These are phyloP conservation scores for Cinchona pubescens DNA, from an alignment of 257 asterid genomes.

Conservation along the genomic window DNA sequence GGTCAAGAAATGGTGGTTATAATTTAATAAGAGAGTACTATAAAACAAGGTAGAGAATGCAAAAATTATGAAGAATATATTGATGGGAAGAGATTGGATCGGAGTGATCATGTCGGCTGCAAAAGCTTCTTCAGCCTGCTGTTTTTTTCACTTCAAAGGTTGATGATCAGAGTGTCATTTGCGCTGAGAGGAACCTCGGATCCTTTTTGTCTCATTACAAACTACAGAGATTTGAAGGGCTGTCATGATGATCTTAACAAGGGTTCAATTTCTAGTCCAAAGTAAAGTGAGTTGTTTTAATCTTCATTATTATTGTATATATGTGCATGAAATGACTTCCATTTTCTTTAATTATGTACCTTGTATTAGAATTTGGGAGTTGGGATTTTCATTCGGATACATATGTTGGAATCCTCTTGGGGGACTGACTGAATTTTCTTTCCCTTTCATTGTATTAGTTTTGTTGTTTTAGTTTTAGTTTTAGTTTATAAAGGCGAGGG, in stretches of 20 bases:
- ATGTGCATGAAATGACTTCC: constrained; percentile 9
- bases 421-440: constrained; percentile 10
- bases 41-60: not conserved
- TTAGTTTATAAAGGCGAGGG: constrained; percentile 15
- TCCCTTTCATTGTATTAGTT: not conserved
- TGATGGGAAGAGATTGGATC: constrained; percentile 57
- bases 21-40: not conserved
- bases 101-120: constrained; percentile 76
- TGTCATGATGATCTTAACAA: not conserved
- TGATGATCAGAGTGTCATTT: constrained; percentile 27
- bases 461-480: constrained; percentile 15
- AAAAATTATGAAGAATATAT: constrained; percentile 12
- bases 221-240: constrained; percentile 5
- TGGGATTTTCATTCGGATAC: not conserved
- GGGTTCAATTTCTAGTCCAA: constrained; percentile 15
- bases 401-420: constrained; percentile 13
- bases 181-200: constrained; percentile 90
- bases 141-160: constrained; percentile 42
- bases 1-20: constrained; percentile 9
- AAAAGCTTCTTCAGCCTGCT: constrained; percentile 31
- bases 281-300: constrained; percentile 23
- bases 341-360: not conserved
- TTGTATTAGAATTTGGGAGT: constrained; percentile 2
- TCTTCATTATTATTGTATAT: not conserved
- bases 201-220: constrained; percentile 40